These are phyloP conservation scores for Anthracocystis walkeri DNA, from an alignment of 1,284 basidiomycete genomes.

Conservation along the genomic window DNA sequence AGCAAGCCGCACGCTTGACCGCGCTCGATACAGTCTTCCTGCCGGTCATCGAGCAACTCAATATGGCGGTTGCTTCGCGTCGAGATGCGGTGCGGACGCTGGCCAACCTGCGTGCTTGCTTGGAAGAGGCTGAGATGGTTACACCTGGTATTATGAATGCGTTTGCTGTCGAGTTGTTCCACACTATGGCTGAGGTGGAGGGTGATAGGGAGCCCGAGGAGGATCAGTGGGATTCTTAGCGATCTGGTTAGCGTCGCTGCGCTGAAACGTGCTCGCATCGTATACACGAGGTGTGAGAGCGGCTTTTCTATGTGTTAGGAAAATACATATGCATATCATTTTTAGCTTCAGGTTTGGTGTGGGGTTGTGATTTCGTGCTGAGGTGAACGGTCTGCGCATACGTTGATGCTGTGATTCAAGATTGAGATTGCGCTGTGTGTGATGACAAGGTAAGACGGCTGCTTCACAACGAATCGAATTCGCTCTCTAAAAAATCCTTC, in stretches of 20 bases:
- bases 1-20: conserved; percentile 40
- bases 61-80: conserved; percentile 54
- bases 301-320: too few species aligned
- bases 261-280: neutral
- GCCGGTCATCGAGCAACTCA: conserved; percentile 63
- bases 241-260: too few species aligned
- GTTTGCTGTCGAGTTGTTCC: conserved; percentile 64
- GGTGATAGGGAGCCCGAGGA: conserved; percentile 49
- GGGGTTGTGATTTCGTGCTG: too few species aligned
- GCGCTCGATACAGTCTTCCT: conserved; percentile 62
- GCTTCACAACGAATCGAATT: conserved; percentile 13
- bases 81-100: conserved; percentile 58
- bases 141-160: conserved; percentile 65
- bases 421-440: neutral
- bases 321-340: too few species aligned
- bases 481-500: conserved; percentile 16
- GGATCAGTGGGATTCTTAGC: conserved; percentile 46
- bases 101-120: conserved; percentile 42
- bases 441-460: too few species aligned
- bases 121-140: conserved; percentile 59
- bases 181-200: conserved; percentile 59
- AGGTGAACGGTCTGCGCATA: too few species aligned
- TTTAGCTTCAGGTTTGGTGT: too few species aligned
- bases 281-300: too few species aligned
- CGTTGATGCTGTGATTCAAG: too few species aligned